Evolutionary conservation across 345 rosid species (phyloP).

Genomic region (Eucalyptus curtisii): DNA sequence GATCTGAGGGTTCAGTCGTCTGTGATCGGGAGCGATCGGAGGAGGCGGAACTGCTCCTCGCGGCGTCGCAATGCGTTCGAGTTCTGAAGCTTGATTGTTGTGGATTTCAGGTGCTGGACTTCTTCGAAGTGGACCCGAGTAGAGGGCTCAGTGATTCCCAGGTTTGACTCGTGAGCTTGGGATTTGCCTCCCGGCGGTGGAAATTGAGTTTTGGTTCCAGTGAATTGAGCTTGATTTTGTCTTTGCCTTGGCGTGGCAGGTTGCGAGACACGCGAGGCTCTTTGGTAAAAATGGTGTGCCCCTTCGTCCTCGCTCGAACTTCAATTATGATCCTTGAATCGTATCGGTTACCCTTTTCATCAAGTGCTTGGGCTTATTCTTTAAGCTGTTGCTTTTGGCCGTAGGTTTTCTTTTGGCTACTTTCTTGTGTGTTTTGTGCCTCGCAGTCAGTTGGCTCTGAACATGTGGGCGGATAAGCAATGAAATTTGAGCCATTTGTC

Average conservation of each 20-base stretch:
- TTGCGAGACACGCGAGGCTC: not conserved
- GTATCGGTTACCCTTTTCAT: not conserved
- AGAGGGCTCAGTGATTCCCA: slow-evolving; percentile 85
- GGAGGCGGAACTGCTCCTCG: not conserved
- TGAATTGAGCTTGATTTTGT: not conserved
- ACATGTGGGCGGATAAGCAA: not conserved
- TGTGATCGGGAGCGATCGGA: not conserved
- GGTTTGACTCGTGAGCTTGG: slow-evolving; percentile 20
- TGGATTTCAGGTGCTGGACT: slow-evolving; percentile 67
- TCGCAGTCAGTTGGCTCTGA: not conserved
- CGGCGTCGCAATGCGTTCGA: not conserved
- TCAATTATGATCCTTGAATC: not conserved
- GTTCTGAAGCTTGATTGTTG: not conserved
- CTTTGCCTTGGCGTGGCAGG: not conserved
- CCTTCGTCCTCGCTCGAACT: not conserved
- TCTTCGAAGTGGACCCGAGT: slow-evolving; percentile 61
- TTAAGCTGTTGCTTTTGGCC: not conserved
- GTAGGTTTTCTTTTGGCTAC: not conserved
- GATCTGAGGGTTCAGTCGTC: not conserved
- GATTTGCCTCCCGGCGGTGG: not conserved
- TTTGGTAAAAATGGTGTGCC: not conserved
- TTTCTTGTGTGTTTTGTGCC: not conserved
- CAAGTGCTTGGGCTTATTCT: not conserved
- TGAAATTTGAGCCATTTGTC: not conserved
- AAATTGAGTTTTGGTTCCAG: not conserved